These are phyloP conservation scores for Drechslera avenae DNA, from an alignment of 2,329 filamentous ascomycete genomes.

Conservation along the genomic window DNA sequence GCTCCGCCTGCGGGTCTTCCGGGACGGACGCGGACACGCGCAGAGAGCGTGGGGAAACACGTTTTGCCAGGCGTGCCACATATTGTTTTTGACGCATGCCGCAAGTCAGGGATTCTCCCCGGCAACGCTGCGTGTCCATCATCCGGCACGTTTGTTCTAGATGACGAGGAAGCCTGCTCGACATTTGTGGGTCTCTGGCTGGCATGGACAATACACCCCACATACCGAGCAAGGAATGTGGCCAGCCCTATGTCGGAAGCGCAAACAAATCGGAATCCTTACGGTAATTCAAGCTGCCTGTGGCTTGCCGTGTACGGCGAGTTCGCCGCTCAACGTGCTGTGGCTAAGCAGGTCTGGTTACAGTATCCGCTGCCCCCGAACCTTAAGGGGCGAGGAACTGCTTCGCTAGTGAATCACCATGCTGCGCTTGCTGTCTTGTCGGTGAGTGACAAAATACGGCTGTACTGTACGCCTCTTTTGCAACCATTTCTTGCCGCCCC, in stretches of 20 bases:
- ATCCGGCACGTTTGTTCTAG: slow-evolving; percentile 10
- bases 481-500: slow-evolving; percentile 19
- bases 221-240: too few relatives aligned
- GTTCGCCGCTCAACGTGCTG: slow-evolving; percentile 22
- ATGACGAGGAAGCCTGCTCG: slow-evolving; percentile 8
- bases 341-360: slow-evolving; percentile 19
- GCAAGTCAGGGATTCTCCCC: slow-evolving; percentile 18
- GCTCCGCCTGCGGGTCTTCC: slow-evolving; percentile 29
- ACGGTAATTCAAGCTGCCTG: slow-evolving; percentile 25
- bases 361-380: slow-evolving; percentile 3
- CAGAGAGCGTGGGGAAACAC: slow-evolving; percentile 45
- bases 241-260: slow-evolving; percentile 1
- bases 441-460: slow-evolving; percentile 7
- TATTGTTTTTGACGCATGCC: slow-evolving; percentile 22
- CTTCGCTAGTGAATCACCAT: slow-evolving; percentile 16
- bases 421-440: slow-evolving; percentile 17
- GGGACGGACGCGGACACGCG: slow-evolving; percentile 32
- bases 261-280: slow-evolving; percentile 27
- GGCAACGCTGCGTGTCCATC: slow-evolving; percentile 15
- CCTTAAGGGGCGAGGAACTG: not conserved
- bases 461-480: slow-evolving; percentile 22
- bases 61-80: slow-evolving; percentile 32
- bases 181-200: slow-evolving; percentile 11
- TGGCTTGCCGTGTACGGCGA: slow-evolving; percentile 27
- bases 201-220: slow-evolving; percentile 1